phyloP scores from a whole-genome alignment of 495 filamentous ascomycete genomes.

The Zalerion maritima region DNA sequence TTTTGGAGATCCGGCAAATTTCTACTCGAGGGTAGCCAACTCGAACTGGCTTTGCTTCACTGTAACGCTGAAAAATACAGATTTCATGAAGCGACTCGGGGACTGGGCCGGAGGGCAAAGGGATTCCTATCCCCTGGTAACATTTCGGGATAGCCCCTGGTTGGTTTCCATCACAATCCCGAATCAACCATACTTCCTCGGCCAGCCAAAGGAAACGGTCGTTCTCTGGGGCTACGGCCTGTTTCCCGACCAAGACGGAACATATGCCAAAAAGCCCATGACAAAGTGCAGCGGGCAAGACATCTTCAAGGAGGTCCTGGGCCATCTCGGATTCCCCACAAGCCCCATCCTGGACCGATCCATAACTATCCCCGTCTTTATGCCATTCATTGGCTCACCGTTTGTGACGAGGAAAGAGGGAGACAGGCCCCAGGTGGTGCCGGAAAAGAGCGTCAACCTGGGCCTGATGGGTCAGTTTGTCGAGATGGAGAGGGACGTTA shows the following conservation, averaged over 20 bases:
- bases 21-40: slow-evolving; percentile 18
- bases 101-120: slow-evolving; percentile 17
- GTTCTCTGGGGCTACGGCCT: slow-evolving; percentile 26
- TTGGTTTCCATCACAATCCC: slow-evolving; percentile 22
- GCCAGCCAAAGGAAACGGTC: slow-evolving; percentile 15
- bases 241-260: slow-evolving; percentile 14
- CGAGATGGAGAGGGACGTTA: slow-evolving; percentile 24
- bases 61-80: slow-evolving; percentile 18
- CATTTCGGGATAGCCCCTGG: slow-evolving; percentile 24
- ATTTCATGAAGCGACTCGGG: slow-evolving; percentile 16
- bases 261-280: slow-evolving; percentile 27
- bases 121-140: slow-evolving; percentile 20
- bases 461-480: slow-evolving; percentile 28
- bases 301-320: slow-evolving; percentile 23
- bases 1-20: slow-evolving; percentile 25
- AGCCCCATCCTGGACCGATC: slow-evolving; percentile 1
- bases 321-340: slow-evolving; percentile 14
- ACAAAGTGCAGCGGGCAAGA: slow-evolving; percentile 21
- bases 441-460: slow-evolving; percentile 19
- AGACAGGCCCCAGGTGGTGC: slow-evolving; percentile 24
- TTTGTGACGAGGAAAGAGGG: slow-evolving; percentile 16
- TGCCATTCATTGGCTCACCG: slow-evolving; percentile 22
- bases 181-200: slow-evolving; percentile 21
- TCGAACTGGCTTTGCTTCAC: slow-evolving; percentile 25
- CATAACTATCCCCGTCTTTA: slow-evolving; percentile 13